Base-by-base conservation (phyloP, 305 asterid species). In the Fraxinus baroniana region DNA sequence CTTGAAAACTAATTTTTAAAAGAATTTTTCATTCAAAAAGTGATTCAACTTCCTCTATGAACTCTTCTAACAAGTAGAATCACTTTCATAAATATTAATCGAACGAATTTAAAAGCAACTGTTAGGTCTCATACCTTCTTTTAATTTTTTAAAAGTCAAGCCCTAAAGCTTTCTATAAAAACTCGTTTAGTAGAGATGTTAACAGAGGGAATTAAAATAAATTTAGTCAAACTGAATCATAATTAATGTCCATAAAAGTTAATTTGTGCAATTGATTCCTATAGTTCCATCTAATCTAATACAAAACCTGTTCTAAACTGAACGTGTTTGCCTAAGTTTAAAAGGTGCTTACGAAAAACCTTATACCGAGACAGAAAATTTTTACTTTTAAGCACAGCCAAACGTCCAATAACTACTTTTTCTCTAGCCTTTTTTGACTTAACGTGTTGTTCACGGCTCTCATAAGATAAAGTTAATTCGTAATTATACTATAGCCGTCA, bases 371-470 rank as follows among this genome's bases (percentile, higher is more conserved):
- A 35, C 39, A 35, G 39, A 35, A 35, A 35, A 5, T 0, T 35
- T 35, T 35, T 35, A 35, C 39, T 35, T 35, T 39, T 75, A 39
- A 39, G 33, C 78, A 37, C 18, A 74, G 18, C 7, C 33, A 75
- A 46, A 46, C 79, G 44, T 30, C 20, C 4, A 20, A 8, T 5
- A 18, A 7, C 30, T 18, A 60, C 26, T 15, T 32, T 32, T 71
- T 72, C 24, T 30, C 20, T 7, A 37, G 62, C 66, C 66, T 8
- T 41, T 77, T 83, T 81, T 82, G 87, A 87, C 79, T 79, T 86
- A 77, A 77, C 91, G 92, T 89, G 91, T 55, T 83, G 80, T 83
- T 84, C 68, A 89, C 88, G 92, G 80, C 91, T 86, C 74, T 68
- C 35, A 32, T 28, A 20, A 20, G 8, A 84, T 28, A 78, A 37